phyloP scores from a whole-genome alignment of 352 stramenopile species.

The Pythium inflatum region DNA sequence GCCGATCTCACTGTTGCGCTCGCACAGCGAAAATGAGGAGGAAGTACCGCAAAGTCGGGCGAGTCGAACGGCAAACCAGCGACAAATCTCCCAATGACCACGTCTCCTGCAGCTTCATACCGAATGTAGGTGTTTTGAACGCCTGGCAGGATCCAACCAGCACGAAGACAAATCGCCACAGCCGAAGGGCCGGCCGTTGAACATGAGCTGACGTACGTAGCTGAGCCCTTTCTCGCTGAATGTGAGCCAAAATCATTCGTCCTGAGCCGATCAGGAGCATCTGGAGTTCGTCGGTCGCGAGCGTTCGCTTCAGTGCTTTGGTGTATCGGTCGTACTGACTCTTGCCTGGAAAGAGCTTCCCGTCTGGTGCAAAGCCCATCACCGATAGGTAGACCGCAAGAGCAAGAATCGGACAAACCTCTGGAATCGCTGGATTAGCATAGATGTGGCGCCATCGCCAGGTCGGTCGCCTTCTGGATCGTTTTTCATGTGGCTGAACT shows the following conservation, averaged over 20 bases:
- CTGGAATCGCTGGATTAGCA: slow-evolving; percentile 31
- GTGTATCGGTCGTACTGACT: slow-evolving; percentile 37
- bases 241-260: slow-evolving; percentile 33
- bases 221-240: slow-evolving; percentile 30
- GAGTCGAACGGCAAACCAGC: slow-evolving; percentile 25
- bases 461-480: slow-evolving; percentile 32
- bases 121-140: slow-evolving; percentile 36
- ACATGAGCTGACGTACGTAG: slow-evolving; percentile 28
- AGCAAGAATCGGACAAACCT: slow-evolving; percentile 31
- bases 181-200: slow-evolving; percentile 32
- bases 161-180: slow-evolving; percentile 30
- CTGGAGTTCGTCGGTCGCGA: neutral
- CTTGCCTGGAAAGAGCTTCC: slow-evolving; percentile 28
- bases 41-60: slow-evolving; percentile 25
- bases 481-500: slow-evolving; percentile 39
- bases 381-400: slow-evolving; percentile 28
- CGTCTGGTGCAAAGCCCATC: slow-evolving; percentile 15
- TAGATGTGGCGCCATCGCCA: slow-evolving; percentile 34
- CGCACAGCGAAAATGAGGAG: slow-evolving; percentile 15
- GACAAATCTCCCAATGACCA: slow-evolving; percentile 33
- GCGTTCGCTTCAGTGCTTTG: slow-evolving; percentile 24
- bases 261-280: neutral
- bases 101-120: slow-evolving; percentile 34
- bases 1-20: neutral
- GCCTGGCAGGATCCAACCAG: slow-evolving; percentile 29